Percentiles rank a stretch among this genome's conserved stretches.
Conservation (phyloP, 2,329 filamentous ascomycete genomes). For the Xylaria polymorpha region DNA sequence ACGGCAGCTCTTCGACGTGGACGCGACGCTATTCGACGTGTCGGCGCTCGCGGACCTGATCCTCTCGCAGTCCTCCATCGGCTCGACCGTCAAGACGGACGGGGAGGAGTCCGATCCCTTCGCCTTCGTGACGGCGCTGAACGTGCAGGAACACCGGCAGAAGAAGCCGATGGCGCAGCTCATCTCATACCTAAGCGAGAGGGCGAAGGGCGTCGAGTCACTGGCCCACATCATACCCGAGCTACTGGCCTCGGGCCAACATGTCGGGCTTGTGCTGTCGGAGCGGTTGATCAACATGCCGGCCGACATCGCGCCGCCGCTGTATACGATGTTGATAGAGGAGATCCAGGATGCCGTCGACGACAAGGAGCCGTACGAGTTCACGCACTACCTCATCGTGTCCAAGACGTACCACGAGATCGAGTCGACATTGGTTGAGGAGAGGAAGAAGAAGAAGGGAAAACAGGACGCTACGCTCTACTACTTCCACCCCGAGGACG, state of each 20-base stretch:
- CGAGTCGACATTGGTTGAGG: slow-evolving; percentile 79
- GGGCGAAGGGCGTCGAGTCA: slow-evolving; percentile 63
- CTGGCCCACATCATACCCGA: slow-evolving; percentile 65
- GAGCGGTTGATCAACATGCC: slow-evolving; percentile 98
- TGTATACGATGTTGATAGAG: slow-evolving; percentile 94
- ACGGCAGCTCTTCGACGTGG: slow-evolving; percentile 91
- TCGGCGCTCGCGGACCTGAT: slow-evolving; percentile 88
- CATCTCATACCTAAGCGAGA: slow-evolving; percentile 74
- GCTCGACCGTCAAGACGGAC: slow-evolving; percentile 97
- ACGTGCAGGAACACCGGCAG: slow-evolving; percentile 80
- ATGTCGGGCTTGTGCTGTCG: slow-evolving; percentile 87
- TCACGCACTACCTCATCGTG: slow-evolving; percentile 91
- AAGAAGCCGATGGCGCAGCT: slow-evolving; percentile 78
- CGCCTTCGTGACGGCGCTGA: slow-evolving; percentile 89
- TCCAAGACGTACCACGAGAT: slow-evolving; percentile 95
- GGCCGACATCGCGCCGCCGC: slow-evolving; percentile 88
- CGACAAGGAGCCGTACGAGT: slow-evolving; percentile 91
- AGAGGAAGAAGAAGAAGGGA: slow-evolving; percentile 75
- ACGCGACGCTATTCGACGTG: slow-evolving; percentile 86
- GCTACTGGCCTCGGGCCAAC: slow-evolving; percentile 67
- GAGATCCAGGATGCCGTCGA: slow-evolving; percentile 90
- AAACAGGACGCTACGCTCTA: slow-evolving; percentile 74
- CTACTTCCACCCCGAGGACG: slow-evolving; percentile 97
- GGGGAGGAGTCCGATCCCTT: slow-evolving; percentile 93
- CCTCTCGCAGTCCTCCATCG: slow-evolving; percentile 85